Evolutionary conservation across 305 asterid genomes (phyloP).

Genomic region (Solanum hybrid): DNA sequence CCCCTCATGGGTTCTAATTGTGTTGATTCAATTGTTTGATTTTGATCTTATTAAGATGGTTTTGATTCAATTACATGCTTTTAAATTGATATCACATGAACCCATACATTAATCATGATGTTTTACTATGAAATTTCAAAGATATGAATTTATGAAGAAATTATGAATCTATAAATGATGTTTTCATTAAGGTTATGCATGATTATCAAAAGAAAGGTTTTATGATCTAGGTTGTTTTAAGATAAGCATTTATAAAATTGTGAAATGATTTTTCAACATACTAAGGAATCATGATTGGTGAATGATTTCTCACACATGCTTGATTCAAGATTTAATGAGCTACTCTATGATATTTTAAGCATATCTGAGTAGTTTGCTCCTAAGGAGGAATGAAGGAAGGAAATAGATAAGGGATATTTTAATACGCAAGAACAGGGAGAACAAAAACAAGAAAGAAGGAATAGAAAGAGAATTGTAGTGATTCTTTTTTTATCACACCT

Average conservation of each 20-base stretch:
- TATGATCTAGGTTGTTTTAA: not conserved
- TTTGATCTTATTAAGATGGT: not conserved
- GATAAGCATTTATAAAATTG: not conserved
- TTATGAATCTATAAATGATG: not conserved
- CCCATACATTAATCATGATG: not conserved
- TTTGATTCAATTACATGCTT: not conserved
- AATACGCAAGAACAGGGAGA: not conserved
- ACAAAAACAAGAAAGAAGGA: not conserved
- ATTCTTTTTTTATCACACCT: not conserved
- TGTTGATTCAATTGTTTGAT: not conserved
- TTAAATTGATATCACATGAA: not conserved
- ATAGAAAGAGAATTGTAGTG: not conserved
- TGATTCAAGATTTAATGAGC: not conserved
- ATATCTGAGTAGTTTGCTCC: not conserved
- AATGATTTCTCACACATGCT: too few relatives aligned
- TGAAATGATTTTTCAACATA: not conserved
- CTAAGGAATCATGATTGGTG: not conserved
- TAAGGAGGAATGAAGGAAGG: not conserved
- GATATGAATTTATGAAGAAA: too few relatives aligned
- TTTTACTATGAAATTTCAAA: not conserved
- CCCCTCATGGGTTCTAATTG: not conserved
- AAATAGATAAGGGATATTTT: not conserved
- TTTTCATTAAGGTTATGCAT: not conserved
- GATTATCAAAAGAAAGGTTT: too few relatives aligned
- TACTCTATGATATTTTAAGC: not conserved